Evolutionary conservation across 176 grass and related monocot species (phyloP).

Genomic region (Aegilops bicornis): DNA sequence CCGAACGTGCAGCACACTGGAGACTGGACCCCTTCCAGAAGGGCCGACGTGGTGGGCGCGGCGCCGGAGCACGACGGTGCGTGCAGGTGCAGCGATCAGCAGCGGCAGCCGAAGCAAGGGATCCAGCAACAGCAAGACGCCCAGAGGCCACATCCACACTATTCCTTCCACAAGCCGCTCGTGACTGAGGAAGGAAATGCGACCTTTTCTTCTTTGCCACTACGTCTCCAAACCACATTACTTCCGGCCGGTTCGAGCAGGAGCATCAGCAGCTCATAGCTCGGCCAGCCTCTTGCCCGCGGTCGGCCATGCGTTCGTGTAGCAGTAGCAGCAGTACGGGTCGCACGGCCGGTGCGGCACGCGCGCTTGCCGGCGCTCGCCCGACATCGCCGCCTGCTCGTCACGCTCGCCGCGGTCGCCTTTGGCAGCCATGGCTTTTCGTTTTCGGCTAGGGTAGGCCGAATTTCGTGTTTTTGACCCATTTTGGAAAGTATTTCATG

Average conservation of each 20-base stretch:
- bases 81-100: neutral
- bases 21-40: neutral
- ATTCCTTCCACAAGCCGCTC: neutral
- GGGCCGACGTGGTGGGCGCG: neutral
- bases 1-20: neutral
- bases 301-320: neutral
- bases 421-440: neutral
- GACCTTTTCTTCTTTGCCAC: neutral
- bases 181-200: neutral
- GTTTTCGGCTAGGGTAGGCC: slow-evolving; percentile 20
- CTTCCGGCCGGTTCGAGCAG: neutral
- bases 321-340: neutral
- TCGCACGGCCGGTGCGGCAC: neutral
- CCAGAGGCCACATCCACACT: neutral
- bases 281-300: neutral
- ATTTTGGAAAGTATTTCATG: no score
- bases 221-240: neutral
- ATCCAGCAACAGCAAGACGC: neutral
- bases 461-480: no score
- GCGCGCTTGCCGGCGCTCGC: slow-evolving; percentile 18
- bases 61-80: neutral
- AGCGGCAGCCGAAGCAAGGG: neutral
- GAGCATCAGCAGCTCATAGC: neutral
- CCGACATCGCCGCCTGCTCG: slow-evolving; percentile 10
- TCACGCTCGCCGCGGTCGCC: neutral